These are phyloP conservation scores for Calonectria leucothoes DNA, from an alignment of 2,329 filamentous ascomycete genomes.

Conservation along the genomic window DNA sequence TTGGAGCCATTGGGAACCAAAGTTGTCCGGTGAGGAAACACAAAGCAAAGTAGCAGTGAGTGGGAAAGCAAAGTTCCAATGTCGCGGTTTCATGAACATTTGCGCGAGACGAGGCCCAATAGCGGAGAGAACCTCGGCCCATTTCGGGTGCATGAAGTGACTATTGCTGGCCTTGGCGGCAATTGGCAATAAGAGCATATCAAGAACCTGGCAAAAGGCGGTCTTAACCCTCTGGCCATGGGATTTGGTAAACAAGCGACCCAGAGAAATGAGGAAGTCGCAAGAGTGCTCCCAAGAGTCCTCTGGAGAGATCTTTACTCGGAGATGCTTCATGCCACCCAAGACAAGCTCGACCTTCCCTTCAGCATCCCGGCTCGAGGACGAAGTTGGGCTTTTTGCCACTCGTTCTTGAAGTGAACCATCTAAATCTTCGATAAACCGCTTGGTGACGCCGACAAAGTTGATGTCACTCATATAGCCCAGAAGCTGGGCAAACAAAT, in stretches of 20 bases:
- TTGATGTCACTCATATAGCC: slow-evolving; percentile 97
- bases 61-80: slow-evolving; percentile 92
- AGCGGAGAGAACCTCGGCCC: slow-evolving; percentile 85
- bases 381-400: slow-evolving; percentile 71
- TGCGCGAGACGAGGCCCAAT: slow-evolving; percentile 83
- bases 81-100: slow-evolving; percentile 90
- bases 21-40: slow-evolving; percentile 85
- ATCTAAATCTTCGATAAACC: slow-evolving; percentile 86
- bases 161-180: slow-evolving; percentile 81
- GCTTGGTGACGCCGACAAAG: slow-evolving; percentile 84
- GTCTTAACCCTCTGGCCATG: slow-evolving; percentile 93
- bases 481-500: slow-evolving; percentile 89
- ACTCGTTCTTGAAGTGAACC: slow-evolving; percentile 80
- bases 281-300: slow-evolving; percentile 88
- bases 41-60: slow-evolving; percentile 89
- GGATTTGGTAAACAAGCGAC: slow-evolving; percentile 83
- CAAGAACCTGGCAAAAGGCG: slow-evolving; percentile 92
- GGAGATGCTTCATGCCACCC: slow-evolving; percentile 90
- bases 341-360: slow-evolving; percentile 88
- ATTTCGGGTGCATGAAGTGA: slow-evolving; percentile 84
- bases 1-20: slow-evolving; percentile 87
- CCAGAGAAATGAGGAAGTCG: slow-evolving; percentile 86
- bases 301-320: slow-evolving; percentile 78
- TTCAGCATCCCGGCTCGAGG: slow-evolving; percentile 75
- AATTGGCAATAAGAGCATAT: slow-evolving; percentile 86